A percentile compares a stretch with the other conserved stretches of the same genome.
Evolutionary conservation across 2,329 filamentous ascomycete genomes (phyloP).

Genomic region (Aspergillus viridinutans): DNA sequence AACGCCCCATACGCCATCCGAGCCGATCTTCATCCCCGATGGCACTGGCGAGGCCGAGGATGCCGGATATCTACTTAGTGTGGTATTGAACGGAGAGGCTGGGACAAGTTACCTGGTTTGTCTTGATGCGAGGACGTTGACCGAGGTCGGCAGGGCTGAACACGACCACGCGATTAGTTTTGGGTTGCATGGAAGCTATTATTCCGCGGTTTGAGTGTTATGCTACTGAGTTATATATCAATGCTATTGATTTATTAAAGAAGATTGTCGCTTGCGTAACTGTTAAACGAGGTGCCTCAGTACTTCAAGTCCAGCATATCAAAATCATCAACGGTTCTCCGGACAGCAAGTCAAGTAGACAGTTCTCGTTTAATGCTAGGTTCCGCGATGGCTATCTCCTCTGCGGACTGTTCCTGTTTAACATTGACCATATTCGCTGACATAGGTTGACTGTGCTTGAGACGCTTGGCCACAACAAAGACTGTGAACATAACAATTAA

Average conservation of each 20-base stretch:
- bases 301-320: no score
- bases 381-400: no score
- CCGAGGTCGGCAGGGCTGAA: slow-evolving; percentile 47
- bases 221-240: background rate
- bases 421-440: no score
- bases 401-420: no score
- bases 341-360: no score
- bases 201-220: slow-evolving; percentile 4
- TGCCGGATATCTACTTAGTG: slow-evolving; percentile 47
- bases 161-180: slow-evolving; percentile 44
- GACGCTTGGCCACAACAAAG: no score
- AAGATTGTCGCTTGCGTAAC: background rate
- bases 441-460: no score
- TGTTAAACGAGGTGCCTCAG: no score
- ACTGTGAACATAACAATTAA: no score
- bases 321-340: no score
- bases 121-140: slow-evolving; percentile 45
- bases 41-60: slow-evolving; percentile 37
- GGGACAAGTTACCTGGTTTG: slow-evolving; percentile 50
- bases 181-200: slow-evolving; percentile 47
- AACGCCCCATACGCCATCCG: slow-evolving; percentile 46
- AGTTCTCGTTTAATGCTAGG: no score
- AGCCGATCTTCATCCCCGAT: slow-evolving; percentile 46
- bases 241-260: background rate
- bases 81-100: slow-evolving; percentile 47